Evolutionary conservation across 345 rosid genomes (phyloP), one percentile per base, ranked within the genome.

Genomic region (Cardamine resedifolia): DNA sequence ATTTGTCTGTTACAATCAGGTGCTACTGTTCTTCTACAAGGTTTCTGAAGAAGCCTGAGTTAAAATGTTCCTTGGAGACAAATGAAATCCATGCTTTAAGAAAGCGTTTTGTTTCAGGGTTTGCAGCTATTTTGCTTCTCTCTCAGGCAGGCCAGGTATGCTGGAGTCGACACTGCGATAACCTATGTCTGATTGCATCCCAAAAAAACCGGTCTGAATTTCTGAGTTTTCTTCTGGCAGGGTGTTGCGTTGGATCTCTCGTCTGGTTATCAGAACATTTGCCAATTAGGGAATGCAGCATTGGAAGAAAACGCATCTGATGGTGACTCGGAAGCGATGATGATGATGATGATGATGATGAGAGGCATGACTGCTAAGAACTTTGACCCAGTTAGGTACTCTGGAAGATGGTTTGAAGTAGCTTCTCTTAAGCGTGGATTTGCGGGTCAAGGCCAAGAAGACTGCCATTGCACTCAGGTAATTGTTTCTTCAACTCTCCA

Each of bases 331-430:
- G 83, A 61, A 36, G 3, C 56, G 12, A 69, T 65, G 68, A 89
- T 65, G 82, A 66, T 88, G 62, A 86, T 92, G 97, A n/a, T n/a
- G n/a, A n/a, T n/a, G n/a, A 88, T 84, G 95, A 94, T 85, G 95
- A 86, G 89, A 85, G 96, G 91, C 73, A 94, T 91, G 98, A 86
- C 96, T 48, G 82, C 91, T 11, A 83, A 85, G 71, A 73, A 91
- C 76, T 94, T 94, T 79, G 97, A 94, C 47, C 98, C 98, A 0
- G 62, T 80, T 60, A 84, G 88, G 63, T 94, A 94, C 81, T 81
- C 97, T 16, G 98, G 98, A 55, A 86, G 97, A 81, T 94, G 98
- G 98, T 94, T 89, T 61, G 97, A 94, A 82, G 98, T 94, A 58
- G 98, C 96, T 77, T 91, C 98, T 49, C 93, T 91, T 30, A 94